Base-by-base conservation (phyloP, 371 early-diverging fungal genomes). In the Conidiobolus incongruus region DNA sequence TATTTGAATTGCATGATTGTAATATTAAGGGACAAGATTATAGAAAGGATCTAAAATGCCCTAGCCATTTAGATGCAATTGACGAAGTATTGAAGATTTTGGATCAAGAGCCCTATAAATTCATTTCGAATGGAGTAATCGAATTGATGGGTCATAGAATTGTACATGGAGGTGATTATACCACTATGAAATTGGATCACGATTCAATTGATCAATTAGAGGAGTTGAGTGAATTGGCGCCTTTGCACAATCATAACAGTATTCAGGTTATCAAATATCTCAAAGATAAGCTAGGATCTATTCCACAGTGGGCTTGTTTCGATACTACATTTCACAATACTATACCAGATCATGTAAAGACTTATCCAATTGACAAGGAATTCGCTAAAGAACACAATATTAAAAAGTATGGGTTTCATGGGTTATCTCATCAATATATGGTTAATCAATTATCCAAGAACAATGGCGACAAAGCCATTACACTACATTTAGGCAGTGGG, bases 371-470 rank as follows among this genome's bases (percentile, higher is more conserved):
- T 10, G 54, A 54, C 21, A 50, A 47, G 19, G 56, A 55, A 12
- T 32, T 36, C 11, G 43, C 46, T 19, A 28, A 46, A 8, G 12
- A 38, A 30, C 31, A 35, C n/a, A 39, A 44, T 5, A 39, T 53
- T 38, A n/a, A 47, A 19, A 50, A 45, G 30, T 55, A 50, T 21
- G 56, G 56, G 4, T 55, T 55, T 35, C 56, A 55, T 30, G 56
- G 56, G 11, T 45, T 46, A 20, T 40, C 42, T 26, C 39, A 55
- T 47, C 19, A 29, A 2, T 53, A 55, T 34, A 43, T 55, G 2
- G 19, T 36, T 15, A 32, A 48, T 10, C 4, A 13, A 10, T 19
- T 41, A 1, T 30, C 37, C 10, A 22, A 33, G 34, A 35, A 23
- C 17, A 44, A 46, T 7, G 13, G 35, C 4, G 19, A 44, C 22